Percentiles rank a stretch among this genome's conserved stretches.
Conservation (phyloP, 495 filamentous ascomycete species). For the Pyronema domesticum region DNA sequence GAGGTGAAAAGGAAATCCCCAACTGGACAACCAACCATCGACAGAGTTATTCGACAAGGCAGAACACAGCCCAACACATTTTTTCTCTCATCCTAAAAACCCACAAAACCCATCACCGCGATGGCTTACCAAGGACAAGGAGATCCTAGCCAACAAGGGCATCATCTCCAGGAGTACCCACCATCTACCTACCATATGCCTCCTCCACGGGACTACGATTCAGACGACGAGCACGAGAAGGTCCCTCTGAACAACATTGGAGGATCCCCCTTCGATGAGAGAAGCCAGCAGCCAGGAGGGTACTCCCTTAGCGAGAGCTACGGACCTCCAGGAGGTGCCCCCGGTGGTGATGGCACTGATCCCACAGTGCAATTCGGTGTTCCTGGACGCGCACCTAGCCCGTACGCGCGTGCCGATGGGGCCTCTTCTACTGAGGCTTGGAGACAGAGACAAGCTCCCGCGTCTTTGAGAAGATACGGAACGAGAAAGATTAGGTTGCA, state of each 20-base stretch:
- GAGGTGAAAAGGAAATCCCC: too few species aligned
- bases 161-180: constrained; percentile 23
- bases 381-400: constrained; percentile 32
- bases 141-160: constrained; percentile 16
- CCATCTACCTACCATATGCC: constrained; percentile 26
- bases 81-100: not conserved
- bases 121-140: constrained; percentile 24
- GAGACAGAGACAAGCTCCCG: constrained; percentile 66
- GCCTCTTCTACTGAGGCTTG: constrained; percentile 74
- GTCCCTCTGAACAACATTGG: constrained; percentile 22
- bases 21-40: too few species aligned
- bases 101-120: not conserved
- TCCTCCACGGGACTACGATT: constrained; percentile 23
- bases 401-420: constrained; percentile 45
- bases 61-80: not conserved
- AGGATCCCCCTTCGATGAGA: constrained; percentile 22
- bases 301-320: constrained; percentile 95
- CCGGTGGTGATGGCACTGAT: constrained; percentile 17
- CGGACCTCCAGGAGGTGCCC: constrained; percentile 32
- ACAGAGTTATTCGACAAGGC: not conserved
- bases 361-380: constrained; percentile 26
- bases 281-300: constrained; percentile 24
- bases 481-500: constrained; percentile 97
- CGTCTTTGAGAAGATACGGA: constrained; percentile 68
- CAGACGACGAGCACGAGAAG: constrained; percentile 23